phyloP scores from a whole-genome alignment of 164 flowering plant genomes.

The Paratinospora sagittata region DNA sequence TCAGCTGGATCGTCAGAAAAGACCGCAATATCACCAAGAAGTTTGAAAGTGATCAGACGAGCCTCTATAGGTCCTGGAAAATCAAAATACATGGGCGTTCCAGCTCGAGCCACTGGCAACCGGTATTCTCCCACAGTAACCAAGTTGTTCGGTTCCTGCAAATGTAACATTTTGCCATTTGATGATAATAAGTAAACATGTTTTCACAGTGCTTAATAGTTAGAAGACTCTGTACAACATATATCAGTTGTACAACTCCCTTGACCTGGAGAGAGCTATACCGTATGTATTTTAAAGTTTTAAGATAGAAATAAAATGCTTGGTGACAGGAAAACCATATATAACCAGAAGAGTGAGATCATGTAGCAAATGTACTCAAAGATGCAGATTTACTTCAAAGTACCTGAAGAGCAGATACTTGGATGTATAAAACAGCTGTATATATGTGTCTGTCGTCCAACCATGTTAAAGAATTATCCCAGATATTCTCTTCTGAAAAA shows the following conservation, averaged over 20 bases:
- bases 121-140: slow-evolving; percentile 71
- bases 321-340: too few species aligned
- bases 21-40: slow-evolving; percentile 81
- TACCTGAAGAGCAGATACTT: slow-evolving; percentile 60
- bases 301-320: too few species aligned
- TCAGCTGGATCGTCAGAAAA: slow-evolving; percentile 75
- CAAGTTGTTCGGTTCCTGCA: slow-evolving; percentile 58
- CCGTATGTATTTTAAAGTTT: too few species aligned
- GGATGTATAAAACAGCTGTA: slow-evolving; percentile 75
- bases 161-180: too few species aligned
- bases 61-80: slow-evolving; percentile 65
- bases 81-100: slow-evolving; percentile 89
- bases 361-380: neutral
- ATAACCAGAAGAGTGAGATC: neutral
- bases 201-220: neutral
- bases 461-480: slow-evolving; percentile 35
- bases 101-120: slow-evolving; percentile 68
- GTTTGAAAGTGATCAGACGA: slow-evolving; percentile 53
- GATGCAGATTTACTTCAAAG: slow-evolving; percentile 7
- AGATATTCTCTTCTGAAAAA: slow-evolving; percentile 28
- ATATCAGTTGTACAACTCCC: too few species aligned
- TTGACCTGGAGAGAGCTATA: too few species aligned
- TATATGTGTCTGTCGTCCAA: slow-evolving; percentile 68
- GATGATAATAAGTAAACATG: too few species aligned
- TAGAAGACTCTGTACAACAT: neutral